phyloP scores from a whole-genome alignment of 2,329 filamentous ascomycete species.

The Aspergillus transmontanensis region DNA sequence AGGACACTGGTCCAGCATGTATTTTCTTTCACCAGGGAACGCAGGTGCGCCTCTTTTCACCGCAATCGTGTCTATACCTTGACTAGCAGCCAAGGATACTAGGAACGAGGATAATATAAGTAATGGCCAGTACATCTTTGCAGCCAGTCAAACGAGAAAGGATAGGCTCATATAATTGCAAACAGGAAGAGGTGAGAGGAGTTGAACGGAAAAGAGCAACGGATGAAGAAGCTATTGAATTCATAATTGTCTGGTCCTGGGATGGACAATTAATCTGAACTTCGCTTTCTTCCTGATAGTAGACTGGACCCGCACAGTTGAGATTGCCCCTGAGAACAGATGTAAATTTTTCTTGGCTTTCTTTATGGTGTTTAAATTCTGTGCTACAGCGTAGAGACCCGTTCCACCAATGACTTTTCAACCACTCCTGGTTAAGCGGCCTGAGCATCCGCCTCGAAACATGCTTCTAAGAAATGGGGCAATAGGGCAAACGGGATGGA shows the following conservation, averaged over 20 bases:
- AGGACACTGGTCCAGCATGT: not conserved
- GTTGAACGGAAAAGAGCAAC: rapidly evolving
- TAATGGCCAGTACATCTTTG: not conserved
- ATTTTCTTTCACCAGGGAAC: not conserved
- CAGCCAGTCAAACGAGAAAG: not conserved
- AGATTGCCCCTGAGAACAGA: not conserved
- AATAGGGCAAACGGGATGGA: not conserved
- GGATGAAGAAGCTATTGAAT: not conserved
- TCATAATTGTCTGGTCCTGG: not conserved
- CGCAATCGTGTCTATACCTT: not conserved
- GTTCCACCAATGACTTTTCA: no score
- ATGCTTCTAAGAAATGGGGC: not conserved
- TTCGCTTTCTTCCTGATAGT: not conserved
- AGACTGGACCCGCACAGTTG: not conserved
- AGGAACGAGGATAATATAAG: not conserved
- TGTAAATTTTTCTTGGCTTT: not conserved
- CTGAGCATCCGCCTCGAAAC: not conserved
- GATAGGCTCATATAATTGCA: no score
- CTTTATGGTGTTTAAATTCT: not conserved
- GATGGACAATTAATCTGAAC: not conserved
- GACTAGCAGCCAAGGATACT: not conserved
- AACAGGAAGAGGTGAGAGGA: no score
- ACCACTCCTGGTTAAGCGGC: no score
- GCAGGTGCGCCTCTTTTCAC: not conserved
- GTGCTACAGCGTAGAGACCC: no score